A percentile compares a stretch with the other conserved stretches of the same genome.
phyloP scores from a whole-genome alignment of 805 yeast genomes.

The Cephaloascus fragrans region DNA sequence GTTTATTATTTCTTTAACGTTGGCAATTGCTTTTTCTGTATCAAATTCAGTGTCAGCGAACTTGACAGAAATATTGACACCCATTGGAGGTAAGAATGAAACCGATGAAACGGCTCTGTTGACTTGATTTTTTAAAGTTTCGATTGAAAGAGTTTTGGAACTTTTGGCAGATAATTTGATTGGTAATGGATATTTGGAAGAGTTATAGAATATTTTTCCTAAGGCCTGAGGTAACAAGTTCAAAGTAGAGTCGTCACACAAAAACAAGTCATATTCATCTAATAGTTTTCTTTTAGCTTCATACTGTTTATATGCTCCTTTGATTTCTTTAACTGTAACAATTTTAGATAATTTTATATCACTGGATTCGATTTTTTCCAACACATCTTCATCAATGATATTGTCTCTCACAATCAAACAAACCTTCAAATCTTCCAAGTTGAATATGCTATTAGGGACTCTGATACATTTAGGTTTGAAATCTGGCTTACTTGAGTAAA shows the following conservation, averaged over 20 bases:
- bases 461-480: constrained; percentile 45
- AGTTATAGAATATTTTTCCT: constrained; percentile 68
- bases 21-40: constrained; percentile 44
- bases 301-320: constrained; percentile 78
- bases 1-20: constrained; percentile 44
- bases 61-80: constrained; percentile 54
- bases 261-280: constrained; percentile 60
- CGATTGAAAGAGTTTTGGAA: constrained; percentile 26
- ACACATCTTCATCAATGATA: constrained; percentile 30
- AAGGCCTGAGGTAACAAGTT: constrained; percentile 73
- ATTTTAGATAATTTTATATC: constrained; percentile 40
- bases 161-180: constrained; percentile 12
- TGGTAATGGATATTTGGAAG: constrained; percentile 16
- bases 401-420: constrained; percentile 67
- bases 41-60: constrained; percentile 48
- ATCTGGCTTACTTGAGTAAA: constrained; percentile 46
- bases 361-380: constrained; percentile 36
- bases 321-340: constrained; percentile 64
- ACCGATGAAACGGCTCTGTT: constrained; percentile 49
- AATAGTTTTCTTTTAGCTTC: constrained; percentile 77
- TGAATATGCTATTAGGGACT: constrained; percentile 36
- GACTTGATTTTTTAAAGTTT: constrained; percentile 49
- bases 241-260: constrained; percentile 77
- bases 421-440: constrained; percentile 36
- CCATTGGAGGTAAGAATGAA: constrained; percentile 60